phyloP scores from a whole-genome alignment of 202 grass and related monocot species.

The Panicum hallii region DNA sequence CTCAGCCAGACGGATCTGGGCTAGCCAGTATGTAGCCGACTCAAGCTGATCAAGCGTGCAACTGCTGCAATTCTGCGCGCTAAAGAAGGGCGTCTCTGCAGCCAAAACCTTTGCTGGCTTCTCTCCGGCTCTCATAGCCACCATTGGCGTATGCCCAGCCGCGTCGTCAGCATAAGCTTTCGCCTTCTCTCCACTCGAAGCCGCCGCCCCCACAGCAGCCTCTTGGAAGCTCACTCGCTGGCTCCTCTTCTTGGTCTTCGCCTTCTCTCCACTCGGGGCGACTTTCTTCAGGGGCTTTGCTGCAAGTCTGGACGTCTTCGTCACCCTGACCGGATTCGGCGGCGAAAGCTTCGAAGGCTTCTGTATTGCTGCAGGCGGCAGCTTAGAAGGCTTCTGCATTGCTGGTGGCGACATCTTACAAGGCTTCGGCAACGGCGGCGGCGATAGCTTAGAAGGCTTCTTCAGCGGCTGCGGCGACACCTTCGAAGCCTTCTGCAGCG shows the following conservation, averaged over 20 bases:
- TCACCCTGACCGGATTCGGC: conserved; percentile 41
- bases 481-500: conserved; percentile 10
- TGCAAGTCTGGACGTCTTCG: conserved; percentile 28
- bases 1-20: conserved; percentile 72
- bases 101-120: conserved; percentile 24
- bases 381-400: conserved; percentile 44
- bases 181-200: conserved; percentile 30
- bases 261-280: neutral
- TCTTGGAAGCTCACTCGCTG: conserved; percentile 57
- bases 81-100: conserved; percentile 65
- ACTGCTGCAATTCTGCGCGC: conserved; percentile 64
- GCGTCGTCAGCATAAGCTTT: conserved; percentile 35
- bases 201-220: conserved; percentile 9
- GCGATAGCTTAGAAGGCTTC: conserved; percentile 30
- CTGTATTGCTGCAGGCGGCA: conserved; percentile 18
- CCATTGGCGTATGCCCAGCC: conserved; percentile 54
- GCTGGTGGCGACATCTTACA: conserved; percentile 17
- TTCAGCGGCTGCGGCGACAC: neutral
- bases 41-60: conserved; percentile 62
- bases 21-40: conserved; percentile 69
- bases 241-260: conserved; percentile 44
- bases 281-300: conserved; percentile 50
- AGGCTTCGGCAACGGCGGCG: conserved; percentile 5
- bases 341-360: conserved; percentile 44
- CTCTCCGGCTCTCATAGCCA: conserved; percentile 32